phyloP scores from a whole-genome alignment of 2,329 filamentous ascomycete species.

The Trichoderma oligosporum region DNA sequence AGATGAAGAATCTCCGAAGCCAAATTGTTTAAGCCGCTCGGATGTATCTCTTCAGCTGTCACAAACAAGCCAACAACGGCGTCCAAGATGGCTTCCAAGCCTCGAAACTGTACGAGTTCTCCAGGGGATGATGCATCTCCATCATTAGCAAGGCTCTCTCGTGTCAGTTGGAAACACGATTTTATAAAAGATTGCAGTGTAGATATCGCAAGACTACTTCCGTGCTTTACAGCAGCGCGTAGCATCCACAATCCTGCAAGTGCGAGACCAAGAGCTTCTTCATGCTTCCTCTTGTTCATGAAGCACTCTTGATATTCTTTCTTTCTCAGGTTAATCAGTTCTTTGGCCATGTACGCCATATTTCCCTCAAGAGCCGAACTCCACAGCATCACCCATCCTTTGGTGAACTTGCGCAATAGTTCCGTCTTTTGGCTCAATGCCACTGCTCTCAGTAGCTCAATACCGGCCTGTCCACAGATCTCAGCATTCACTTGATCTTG shows the following conservation, averaged over 20 bases:
- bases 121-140: background rate
- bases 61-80: background rate
- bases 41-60: background rate
- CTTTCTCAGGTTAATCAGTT: background rate
- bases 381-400: background rate
- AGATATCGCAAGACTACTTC: background rate
- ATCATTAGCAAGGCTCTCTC: background rate
- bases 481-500: background rate
- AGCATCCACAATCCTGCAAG: background rate
- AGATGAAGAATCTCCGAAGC: background rate
- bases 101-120: background rate
- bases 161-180: background rate
- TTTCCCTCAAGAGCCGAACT: background rate
- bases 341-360: background rate
- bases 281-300: background rate
- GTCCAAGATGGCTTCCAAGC: background rate
- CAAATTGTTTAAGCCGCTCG: background rate
- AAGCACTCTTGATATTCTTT: background rate
- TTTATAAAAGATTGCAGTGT: background rate
- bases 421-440: background rate
- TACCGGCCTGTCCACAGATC: background rate
- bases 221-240: background rate
- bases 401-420: background rate
- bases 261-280: background rate
- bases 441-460: constrained; percentile 1